Conservation (phyloP, 176 grass and related monocot genomes). For the Aegilops bicornis region DNA sequence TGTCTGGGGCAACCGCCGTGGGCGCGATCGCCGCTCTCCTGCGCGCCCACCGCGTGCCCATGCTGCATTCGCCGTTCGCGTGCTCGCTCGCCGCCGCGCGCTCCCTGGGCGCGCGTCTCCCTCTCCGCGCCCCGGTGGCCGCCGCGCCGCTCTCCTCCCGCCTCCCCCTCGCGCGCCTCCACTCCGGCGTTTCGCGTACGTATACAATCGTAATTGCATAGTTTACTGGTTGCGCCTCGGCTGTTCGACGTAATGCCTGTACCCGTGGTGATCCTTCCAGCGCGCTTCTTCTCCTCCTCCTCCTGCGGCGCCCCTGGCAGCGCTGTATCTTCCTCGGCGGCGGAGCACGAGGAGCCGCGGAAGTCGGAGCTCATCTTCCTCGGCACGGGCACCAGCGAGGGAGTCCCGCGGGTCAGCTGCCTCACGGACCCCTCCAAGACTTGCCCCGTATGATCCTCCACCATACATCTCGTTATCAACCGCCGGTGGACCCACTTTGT, state of each 20-base stretch:
- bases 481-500: not conserved
- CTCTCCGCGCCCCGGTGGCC: not conserved
- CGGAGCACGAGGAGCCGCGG: not conserved
- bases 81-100: not conserved
- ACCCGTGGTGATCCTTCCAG: not conserved
- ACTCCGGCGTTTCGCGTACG: constrained; percentile 1
- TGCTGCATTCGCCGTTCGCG: not conserved
- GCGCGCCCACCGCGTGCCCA: not conserved
- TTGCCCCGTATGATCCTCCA: constrained; percentile 50
- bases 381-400: constrained; percentile 92
- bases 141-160: not conserved
- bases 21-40: constrained; percentile 29
- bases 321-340: not conserved
- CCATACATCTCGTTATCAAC: not conserved
- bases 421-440: constrained; percentile 67
- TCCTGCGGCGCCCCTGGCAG: not conserved
- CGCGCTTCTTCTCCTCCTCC: constrained; percentile 20
- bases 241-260: constrained; percentile 41
- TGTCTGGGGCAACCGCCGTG: constrained; percentile 20
- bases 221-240: not conserved
- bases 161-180: constrained; percentile 3
- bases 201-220: not conserved
- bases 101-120: not conserved
- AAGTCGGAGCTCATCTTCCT: constrained; percentile 90
- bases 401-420: constrained; percentile 91